Evolutionary conservation across 2,329 filamentous ascomycete species (phyloP), one percentile per base, ranked within the genome.

Genomic region (Diaporthe sp.): DNA sequence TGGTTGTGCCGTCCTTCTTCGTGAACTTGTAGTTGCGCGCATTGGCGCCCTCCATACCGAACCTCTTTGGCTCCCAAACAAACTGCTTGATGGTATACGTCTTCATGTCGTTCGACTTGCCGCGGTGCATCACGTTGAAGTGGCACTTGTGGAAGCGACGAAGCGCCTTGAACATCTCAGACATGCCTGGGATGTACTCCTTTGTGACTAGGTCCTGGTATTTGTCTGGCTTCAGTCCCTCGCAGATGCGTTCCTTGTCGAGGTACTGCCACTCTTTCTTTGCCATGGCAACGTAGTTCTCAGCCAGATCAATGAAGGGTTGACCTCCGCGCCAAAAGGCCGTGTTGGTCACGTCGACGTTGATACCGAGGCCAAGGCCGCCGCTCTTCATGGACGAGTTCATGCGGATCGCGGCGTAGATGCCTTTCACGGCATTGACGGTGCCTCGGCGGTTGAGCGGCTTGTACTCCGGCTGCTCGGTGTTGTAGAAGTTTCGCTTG

Each of bases 331-430:
- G 88, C 93, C 94, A 98, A 85, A 99, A 99, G 17, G 94, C 94
- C 0, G 95, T 94, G 81, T 98, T 98, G 74, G 96, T 93, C 42
- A 98, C 94, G 80, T 99, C 96, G 15, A 98, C 92, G 79, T 98
- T 98, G 82, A 99, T 86, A 0, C 94, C 91, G 8, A 98, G 88
- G 12, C 91, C 91, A 37, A 90, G 89, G 44, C 90, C 88, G 1
- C 86, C 84, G 74, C 77, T 80, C 76, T 79, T 83, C 80, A 82
- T 85, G 76, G 80, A 83, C 81, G 89, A 77, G n/a, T 93, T 93
- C 31, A 96, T 89, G 57, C 95, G 92, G 71, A 98, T 92, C 0
- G 96, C 95, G 13, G 95, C 92, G 80, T 98, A 98, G 6, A 95
- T 93, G 42, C 97, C 97, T 82, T 98, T 98, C 86, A 95, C 92